These are phyloP conservation scores for Penicillium decumbens DNA, from an alignment of 2,329 filamentous ascomycete genomes.

Conservation along the genomic window DNA sequence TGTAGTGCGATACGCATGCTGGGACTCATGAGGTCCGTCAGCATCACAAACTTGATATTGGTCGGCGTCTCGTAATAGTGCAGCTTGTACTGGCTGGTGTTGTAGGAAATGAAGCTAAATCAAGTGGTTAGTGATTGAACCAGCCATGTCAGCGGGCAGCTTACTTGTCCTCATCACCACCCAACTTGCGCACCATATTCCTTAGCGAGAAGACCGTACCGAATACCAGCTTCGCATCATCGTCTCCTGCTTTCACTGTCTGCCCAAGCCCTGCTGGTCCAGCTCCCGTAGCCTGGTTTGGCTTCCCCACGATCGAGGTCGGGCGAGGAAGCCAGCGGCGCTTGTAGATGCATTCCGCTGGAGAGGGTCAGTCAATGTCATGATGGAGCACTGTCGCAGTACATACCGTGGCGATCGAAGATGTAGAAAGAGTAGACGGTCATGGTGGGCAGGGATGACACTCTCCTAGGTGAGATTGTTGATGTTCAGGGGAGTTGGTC, in stretches of 20 bases:
- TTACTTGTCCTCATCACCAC: constrained; percentile 77
- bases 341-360: constrained; percentile 96
- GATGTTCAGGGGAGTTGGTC: constrained; percentile 21
- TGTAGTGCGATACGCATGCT: constrained; percentile 93
- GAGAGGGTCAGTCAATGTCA: constrained; percentile 8
- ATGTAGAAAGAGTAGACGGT: constrained; percentile 97
- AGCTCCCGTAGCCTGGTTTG: constrained; percentile 31
- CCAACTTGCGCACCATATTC: constrained; percentile 94
- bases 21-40: constrained; percentile 81
- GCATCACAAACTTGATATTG: constrained; percentile 91
- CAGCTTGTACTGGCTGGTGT: constrained; percentile 92
- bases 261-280: constrained; percentile 33
- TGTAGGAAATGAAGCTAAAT: constrained; percentile 79
- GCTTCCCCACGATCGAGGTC: constrained; percentile 43
- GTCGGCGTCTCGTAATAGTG: constrained; percentile 99
- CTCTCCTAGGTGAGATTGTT: constrained; percentile 4
- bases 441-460: constrained; percentile 53
- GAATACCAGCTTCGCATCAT: constrained; percentile 96
- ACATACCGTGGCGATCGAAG: constrained; percentile 90
- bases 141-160: constrained; percentile 7
- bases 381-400: not conserved
- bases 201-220: constrained; percentile 93
- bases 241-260: constrained; percentile 54
- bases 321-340: constrained; percentile 70
- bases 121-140: not conserved